phyloP scores from a whole-genome alignment of 306 rosid genomes.

The Biancaea sappan region DNA sequence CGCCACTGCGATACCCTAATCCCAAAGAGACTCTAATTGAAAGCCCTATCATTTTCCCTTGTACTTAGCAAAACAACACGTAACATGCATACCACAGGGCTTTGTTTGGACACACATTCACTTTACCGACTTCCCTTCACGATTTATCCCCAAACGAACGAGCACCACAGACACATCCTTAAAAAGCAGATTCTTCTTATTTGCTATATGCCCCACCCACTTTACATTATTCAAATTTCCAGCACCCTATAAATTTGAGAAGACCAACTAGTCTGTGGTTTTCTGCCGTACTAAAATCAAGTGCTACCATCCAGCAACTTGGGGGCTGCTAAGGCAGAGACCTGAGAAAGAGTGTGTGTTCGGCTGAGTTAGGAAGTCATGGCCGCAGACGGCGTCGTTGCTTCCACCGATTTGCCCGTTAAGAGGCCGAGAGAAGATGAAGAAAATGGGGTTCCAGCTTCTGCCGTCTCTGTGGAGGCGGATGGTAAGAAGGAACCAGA shows the following conservation, averaged over 20 bases:
- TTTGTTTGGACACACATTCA: background rate
- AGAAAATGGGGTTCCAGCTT: constrained; percentile 51
- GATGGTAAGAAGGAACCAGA: constrained; percentile 41
- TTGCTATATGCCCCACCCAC: constrained; percentile 24
- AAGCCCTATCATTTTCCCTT: constrained; percentile 42
- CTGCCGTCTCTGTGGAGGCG: constrained; percentile 45
- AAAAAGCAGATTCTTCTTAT: constrained; percentile 48
- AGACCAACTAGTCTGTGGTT: constrained; percentile 24
- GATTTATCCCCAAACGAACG: background rate
- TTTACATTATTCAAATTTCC: constrained; percentile 37
- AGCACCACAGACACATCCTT: constrained; percentile 24
- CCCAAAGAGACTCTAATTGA: constrained; percentile 38
- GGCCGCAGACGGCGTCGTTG: constrained; percentile 55
- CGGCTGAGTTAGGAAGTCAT: constrained; percentile 28
- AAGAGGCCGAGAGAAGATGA: constrained; percentile 68
- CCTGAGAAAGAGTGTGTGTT: no score
- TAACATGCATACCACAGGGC: constrained; percentile 35
- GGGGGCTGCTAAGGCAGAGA: background rate
- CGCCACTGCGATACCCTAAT: background rate
- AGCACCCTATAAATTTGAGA: constrained; percentile 29
- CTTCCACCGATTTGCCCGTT: constrained; percentile 42
- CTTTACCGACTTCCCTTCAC: background rate
- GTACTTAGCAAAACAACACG: constrained; percentile 31
- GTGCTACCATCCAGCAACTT: background rate
- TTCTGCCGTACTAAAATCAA: background rate